Conservation (phyloP, 768 basidiomycete genomes). For the Suillus clintonianus region DNA sequence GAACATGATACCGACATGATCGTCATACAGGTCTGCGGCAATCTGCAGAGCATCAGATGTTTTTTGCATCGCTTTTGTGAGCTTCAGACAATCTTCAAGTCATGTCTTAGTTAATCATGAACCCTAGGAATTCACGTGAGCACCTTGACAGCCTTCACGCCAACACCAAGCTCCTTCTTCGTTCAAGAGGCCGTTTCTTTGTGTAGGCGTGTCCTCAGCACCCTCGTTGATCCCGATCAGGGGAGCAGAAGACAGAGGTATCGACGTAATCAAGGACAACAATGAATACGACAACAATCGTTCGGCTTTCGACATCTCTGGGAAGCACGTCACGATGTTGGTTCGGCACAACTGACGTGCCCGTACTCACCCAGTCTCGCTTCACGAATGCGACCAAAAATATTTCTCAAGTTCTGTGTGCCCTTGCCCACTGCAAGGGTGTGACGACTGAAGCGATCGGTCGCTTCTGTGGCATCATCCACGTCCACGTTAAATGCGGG, state of each 20-base stretch:
- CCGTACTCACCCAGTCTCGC: conserved; percentile 59
- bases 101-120: neutral
- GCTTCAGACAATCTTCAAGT: conserved; percentile 64
- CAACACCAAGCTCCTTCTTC: conserved; percentile 85
- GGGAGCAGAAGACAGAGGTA: conserved; percentile 53
- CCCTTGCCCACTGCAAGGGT: conserved; percentile 66
- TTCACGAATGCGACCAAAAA: conserved; percentile 64
- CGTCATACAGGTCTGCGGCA: conserved; percentile 78
- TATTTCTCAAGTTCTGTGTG: conserved; percentile 63
- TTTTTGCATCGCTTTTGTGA: conserved; percentile 79
- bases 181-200: conserved; percentile 62
- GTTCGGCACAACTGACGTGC: neutral
- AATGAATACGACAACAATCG: conserved; percentile 73
- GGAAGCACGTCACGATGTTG: neutral
- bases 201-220: conserved; percentile 39
- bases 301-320: conserved; percentile 81
- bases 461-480: conserved; percentile 63
- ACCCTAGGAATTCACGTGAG: neutral
- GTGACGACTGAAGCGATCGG: conserved; percentile 66
- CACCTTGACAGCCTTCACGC: conserved; percentile 76
- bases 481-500: conserved; percentile 82
- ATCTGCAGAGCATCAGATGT: conserved; percentile 71
- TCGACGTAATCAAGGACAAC: conserved; percentile 73
- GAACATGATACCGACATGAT: conserved; percentile 56
- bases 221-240: conserved; percentile 51